Conservation (phyloP, 2,329 filamentous ascomycete genomes). For the Arthrobotrys musiformis region DNA sequence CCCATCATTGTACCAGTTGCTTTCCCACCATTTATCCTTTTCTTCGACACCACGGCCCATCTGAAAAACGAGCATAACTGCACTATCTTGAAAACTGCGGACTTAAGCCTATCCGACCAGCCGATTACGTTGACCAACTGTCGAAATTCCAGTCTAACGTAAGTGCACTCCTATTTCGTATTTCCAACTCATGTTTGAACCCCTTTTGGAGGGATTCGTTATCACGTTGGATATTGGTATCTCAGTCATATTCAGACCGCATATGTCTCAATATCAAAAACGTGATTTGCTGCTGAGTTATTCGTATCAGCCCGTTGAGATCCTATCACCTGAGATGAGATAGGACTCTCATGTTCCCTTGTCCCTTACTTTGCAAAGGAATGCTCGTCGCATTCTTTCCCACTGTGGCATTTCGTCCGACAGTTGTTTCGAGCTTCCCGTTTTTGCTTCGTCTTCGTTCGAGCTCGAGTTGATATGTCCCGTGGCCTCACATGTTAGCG, state of each 20-base stretch:
- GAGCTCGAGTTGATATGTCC: conserved; percentile 11
- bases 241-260: conserved; percentile 3
- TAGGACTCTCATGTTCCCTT: not conserved
- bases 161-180: not conserved
- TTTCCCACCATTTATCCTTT: not conserved
- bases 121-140: conserved; percentile 20
- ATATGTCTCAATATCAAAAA: conserved; percentile 47
- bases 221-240: conserved; percentile 16
- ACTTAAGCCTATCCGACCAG: not conserved
- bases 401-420: conserved; percentile 17
- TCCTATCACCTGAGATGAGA: conserved; percentile 38
- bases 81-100: not conserved
- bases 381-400: conserved; percentile 34
- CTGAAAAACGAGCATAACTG: not conserved
- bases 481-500: conserved; percentile 45
- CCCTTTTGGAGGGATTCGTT: conserved; percentile 1
- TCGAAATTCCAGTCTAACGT: conserved; percentile 12
- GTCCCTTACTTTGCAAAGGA: conserved; percentile 34
- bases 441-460: conserved; percentile 31
- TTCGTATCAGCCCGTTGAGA: conserved; percentile 48
- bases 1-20: not conserved
- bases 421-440: conserved; percentile 31
- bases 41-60: not conserved
- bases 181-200: not conserved
- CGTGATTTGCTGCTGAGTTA: conserved; percentile 47